These are phyloP conservation scores for Globisporangium heterothallicum DNA, from an alignment of 352 stramenopile genomes.

Conservation along the genomic window DNA sequence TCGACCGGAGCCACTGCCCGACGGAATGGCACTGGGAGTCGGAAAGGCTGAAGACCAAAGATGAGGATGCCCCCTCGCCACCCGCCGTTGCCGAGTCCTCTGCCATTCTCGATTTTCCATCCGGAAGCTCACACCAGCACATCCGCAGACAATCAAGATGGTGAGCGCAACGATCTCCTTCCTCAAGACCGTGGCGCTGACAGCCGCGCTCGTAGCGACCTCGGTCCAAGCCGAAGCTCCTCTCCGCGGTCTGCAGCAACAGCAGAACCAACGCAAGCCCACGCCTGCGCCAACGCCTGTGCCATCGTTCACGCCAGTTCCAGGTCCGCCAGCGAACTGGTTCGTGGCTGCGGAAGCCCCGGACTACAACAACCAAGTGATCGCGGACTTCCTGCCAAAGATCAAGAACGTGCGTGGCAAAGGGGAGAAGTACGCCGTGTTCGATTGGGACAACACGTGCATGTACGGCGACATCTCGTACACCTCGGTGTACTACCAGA, in stretches of 20 bases:
- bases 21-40: too few relatives aligned
- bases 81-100: neutral
- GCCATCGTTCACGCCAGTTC: constrained; percentile 1
- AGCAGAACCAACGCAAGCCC: constrained; percentile 1
- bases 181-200: constrained; percentile 3
- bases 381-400: constrained; percentile 32
- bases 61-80: too few relatives aligned
- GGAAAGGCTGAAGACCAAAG: too few relatives aligned
- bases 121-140: neutral
- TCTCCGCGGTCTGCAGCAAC: neutral
- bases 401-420: constrained; percentile 23
- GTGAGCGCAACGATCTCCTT: neutral
- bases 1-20: too few relatives aligned
- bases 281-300: neutral
- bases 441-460: constrained; percentile 68
- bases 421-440: constrained; percentile 44
- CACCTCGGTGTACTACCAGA: constrained; percentile 53
- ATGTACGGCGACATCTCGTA: constrained; percentile 68
- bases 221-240: too few relatives aligned
- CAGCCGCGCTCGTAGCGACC: neutral
- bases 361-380: constrained; percentile 54
- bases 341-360: constrained; percentile 44
- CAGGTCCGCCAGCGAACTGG: constrained; percentile 14
- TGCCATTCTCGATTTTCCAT: neutral
- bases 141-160: neutral